Evolutionary conservation across 164 flowering plant species (phyloP), one percentile per base, ranked within the genome.

Genomic region (Aristolochia californica): DNA sequence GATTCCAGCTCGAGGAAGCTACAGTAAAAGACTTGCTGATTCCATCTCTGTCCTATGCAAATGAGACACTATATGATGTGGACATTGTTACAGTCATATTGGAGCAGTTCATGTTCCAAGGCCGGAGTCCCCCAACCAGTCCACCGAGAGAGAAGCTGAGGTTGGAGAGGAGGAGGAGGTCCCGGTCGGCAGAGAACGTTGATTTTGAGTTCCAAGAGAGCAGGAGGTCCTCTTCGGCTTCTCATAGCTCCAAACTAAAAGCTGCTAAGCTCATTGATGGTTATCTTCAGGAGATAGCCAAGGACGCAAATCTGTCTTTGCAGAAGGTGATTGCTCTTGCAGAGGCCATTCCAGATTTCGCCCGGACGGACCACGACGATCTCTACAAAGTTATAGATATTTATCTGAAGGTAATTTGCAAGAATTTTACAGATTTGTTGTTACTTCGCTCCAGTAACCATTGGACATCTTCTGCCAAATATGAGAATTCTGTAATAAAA

Each of bases 241-340:
- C 93, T n/a, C 91, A 88, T 63, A 69, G 88, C 71, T 80, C 96
- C 8, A 88, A 81, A 55, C 64, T 87, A 12, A 93, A 80, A 75
- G 99, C 90, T 25, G 95, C 97, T 13, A 90, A 84, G 74, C 79
- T 94, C 62, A 77, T 94, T 18, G 99, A 94, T 72, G 63, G 82
- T 0, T 90, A 84, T 70, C 81, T 88, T 30, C 93, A 84, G 68
- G 82, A 85, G 74, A 71, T 94, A 28, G 89, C 93, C 2, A 66
- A 72, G 13, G 99, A 94, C 59, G 69, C 60, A 7, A 79, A 83
- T 66, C 72, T 94, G 74, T 78, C 91, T 12, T 61, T 90, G 63
- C 75, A 82, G 2, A 94, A 86, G 74, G 67, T 90, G 71, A 73
- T 84, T 57, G 69, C 79, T 8, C 49, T 94, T 59, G 96, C 96